Evolutionary conservation across 306 rosid species (phyloP).

Genomic region (Vicia villosa): DNA sequence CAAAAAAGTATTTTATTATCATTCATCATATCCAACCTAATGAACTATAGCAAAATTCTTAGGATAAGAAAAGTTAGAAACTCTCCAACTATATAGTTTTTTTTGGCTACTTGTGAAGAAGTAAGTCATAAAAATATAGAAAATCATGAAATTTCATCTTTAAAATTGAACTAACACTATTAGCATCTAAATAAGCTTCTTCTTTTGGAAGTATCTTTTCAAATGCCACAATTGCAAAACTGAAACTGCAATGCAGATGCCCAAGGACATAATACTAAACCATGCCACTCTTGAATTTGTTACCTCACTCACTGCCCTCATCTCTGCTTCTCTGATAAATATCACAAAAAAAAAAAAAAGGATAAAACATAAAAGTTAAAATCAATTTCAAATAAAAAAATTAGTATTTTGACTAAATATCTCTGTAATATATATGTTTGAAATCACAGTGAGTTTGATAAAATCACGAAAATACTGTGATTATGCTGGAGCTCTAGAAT

Average conservation of each 20-base stretch:
- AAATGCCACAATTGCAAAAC: constrained; percentile 76
- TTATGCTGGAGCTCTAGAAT: too few species aligned
- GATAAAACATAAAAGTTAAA: constrained; percentile 12
- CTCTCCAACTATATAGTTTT: background rate
- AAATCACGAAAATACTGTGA: too few species aligned
- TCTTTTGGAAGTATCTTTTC: constrained; percentile 84
- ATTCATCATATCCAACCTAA: background rate
- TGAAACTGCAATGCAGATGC: constrained; percentile 75
- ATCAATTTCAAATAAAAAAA: background rate
- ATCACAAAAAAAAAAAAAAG: background rate
- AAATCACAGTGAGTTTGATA: too few species aligned
- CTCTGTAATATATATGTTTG: too few species aligned
- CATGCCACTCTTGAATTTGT: constrained; percentile 74
- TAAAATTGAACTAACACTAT: constrained; percentile 23
- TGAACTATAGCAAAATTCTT: background rate
- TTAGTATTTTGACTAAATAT: background rate
- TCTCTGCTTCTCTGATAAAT: constrained; percentile 68
- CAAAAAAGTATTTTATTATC: background rate
- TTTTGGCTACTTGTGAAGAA: constrained; percentile 24
- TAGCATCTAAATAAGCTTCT: constrained; percentile 71
- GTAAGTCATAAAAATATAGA: constrained; percentile 13
- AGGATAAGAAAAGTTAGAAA: constrained; percentile 20
- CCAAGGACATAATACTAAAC: constrained; percentile 78
- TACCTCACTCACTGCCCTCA: constrained; percentile 74
- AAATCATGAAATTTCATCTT: too few species aligned